Base-by-base conservation (phyloP, 345 rosid genomes). In the Gossypium mustelinum region DNA sequence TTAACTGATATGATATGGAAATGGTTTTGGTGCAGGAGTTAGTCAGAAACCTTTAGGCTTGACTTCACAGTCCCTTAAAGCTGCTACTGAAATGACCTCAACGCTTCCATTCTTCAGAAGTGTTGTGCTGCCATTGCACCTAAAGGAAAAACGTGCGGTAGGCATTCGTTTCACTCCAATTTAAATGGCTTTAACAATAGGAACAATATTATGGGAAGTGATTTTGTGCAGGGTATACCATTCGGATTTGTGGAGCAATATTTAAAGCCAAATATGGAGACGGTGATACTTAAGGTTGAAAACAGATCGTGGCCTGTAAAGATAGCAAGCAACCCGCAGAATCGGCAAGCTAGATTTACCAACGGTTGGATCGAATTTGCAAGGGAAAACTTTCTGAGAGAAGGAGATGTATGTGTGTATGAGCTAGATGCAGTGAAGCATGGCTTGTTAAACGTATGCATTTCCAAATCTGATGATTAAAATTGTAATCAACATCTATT, bases 301-400 rank as follows among this genome's bases (percentile, higher is more conserved):
- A 56, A 68, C 48, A 68, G 71, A 47, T 68, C 41, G 6, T 47
- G 71, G 71, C 56, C 71, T 47, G 71, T 68, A n/a, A 48, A 68
- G 18, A 47, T 47, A 22, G 7, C 11, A 8, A 14, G 39, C 39
- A 2, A 68, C 71, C n/a, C 11, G 2, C 7, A 2, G 13, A 3
- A 1, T 47, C 41, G 56, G 41, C 0, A 7, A 68, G 71, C 71
- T 47, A 12, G 12, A 47, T 68, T 68, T 12, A 47, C 71, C 14
- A 68, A 12, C 18, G 71, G 71, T 8, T 68, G 56, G 71, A 47
- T 68, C 1, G 7, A 47, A 22, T 68, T 68, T 8, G 71, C 56
- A 2, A 22, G 41, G 56, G 56, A 22, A 13, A 68, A 68, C 71
- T 47, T 2, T 13, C 56, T 68, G 39, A 47, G 41, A 47, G 39